phyloP scores from a whole-genome alignment of 306 rosid genomes.

The Prunus padus region DNA sequence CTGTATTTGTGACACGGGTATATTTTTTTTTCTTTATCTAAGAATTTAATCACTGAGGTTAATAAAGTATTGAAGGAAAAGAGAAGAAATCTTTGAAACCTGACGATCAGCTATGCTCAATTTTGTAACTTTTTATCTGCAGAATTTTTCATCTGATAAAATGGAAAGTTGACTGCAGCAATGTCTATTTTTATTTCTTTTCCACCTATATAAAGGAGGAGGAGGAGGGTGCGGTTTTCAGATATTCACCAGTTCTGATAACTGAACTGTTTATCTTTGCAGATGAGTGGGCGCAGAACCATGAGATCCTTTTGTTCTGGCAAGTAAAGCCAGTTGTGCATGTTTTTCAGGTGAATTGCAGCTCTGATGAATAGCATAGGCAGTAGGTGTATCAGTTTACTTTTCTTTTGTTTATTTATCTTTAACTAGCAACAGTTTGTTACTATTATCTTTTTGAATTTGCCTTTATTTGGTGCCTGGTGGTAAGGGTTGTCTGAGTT shows the following conservation, averaged over 20 bases:
- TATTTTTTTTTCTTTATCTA: background rate
- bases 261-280: constrained; percentile 25
- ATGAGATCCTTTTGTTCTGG: constrained; percentile 88
- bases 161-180: background rate
- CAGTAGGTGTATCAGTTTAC: background rate
- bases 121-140: background rate
- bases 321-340: constrained; percentile 94
- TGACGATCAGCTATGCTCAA: background rate
- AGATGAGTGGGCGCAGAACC: constrained; percentile 74
- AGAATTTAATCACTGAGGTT: background rate
- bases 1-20: constrained; percentile 75
- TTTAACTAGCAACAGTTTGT: background rate
- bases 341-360: constrained; percentile 75
- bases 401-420: background rate
- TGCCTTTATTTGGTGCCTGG: background rate
- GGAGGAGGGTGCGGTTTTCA: background rate
- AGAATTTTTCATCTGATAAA: background rate
- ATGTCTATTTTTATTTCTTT: background rate
- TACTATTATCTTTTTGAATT: background rate
- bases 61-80: background rate
- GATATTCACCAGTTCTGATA: constrained; percentile 26
- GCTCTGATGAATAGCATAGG: background rate
- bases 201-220: background rate
- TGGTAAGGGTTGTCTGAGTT: background rate
- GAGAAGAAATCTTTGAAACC: constrained; percentile 1